Evolutionary conservation across 140 eudicot species (phyloP), one percentile per base, ranked within the genome.

Genomic region (Erigeron philadelphicus): DNA sequence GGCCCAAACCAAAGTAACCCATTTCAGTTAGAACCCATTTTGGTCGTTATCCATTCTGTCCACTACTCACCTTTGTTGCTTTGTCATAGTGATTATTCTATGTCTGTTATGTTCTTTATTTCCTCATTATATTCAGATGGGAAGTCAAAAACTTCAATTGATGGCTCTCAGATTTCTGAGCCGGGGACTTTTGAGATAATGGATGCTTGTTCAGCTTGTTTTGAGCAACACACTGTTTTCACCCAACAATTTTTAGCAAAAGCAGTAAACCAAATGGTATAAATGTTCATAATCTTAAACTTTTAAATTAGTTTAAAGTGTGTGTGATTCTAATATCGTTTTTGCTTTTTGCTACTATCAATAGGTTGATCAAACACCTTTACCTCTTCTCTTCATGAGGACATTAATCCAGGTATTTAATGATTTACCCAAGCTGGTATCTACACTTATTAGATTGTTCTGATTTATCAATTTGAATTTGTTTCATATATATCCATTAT

Each of bases 181-280:
- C 78, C 86, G 55, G 94, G 79, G 42, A 71, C 79, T 44, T 80
- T 84, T 41, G 84, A 93, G 98, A 81, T 93, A 71, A 93, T 81
- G 63, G 98, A 93, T 82, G 90, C 90, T 76, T 93, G 98, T 75
- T 86, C 98, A 35, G 98, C 96, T 64, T 93, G 98, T 70, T 93
- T 93, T 77, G 96, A 86, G 84, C 98, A 93, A 69, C 95, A 95
- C 45, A 89, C 95, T 4, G 98, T 93, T 61, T 93, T 93, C 76
- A 93, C 96, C 0, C 96, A 89, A 67, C 95, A 89, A 76, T 96
- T 93, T 71, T 77, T 93, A 56, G 91, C 88, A 61, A 93, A 83
- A 85, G 98, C 96, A 62, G 81, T 93, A 66, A 87, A 78, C 81
- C 88, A 89, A 71, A 93, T 93, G 98, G 98, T 93, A 78, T 66